Percentiles rank a stretch among this genome's conserved stretches.
Conservation (phyloP, 73 alveolate species). For the Urostyla sp. region DNA sequence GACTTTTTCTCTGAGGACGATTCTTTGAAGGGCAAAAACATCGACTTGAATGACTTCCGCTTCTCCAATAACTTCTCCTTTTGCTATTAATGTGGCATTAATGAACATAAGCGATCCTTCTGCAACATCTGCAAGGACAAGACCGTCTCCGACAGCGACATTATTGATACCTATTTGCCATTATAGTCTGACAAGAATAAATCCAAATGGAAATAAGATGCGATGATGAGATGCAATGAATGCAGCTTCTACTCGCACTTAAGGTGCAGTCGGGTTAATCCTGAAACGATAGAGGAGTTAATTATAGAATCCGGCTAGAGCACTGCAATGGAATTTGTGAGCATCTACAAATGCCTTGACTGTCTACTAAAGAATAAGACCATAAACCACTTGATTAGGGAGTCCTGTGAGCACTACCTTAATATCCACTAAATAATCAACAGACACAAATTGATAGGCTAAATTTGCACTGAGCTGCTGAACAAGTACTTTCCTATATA, state of each 20-base stretch:
- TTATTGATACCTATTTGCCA: background rate
- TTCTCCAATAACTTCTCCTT: constrained; percentile 44
- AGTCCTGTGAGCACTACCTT: constrained; percentile 66
- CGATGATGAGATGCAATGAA: constrained; percentile 28
- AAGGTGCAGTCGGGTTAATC: constrained; percentile 51
- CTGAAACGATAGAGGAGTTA: background rate
- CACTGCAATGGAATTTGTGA: background rate
- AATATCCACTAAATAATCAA: constrained; percentile 67
- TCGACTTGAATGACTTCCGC: constrained; percentile 34
- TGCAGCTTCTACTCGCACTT: constrained; percentile 55
- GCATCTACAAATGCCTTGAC: constrained; percentile 56
- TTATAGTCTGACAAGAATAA: background rate
- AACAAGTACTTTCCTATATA: constrained; percentile 12
- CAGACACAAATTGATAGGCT: constrained; percentile 59
- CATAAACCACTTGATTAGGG: constrained; percentile 54
- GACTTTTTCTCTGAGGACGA: constrained; percentile 36
- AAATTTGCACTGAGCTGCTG: constrained; percentile 35
- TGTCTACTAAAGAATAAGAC: constrained; percentile 52
- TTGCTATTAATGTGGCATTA: constrained; percentile 54
- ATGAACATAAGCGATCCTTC: constrained; percentile 39
- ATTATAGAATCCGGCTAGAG: background rate
- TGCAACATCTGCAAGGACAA: constrained; percentile 60
- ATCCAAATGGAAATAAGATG: background rate
- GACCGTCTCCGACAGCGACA: constrained; percentile 5
- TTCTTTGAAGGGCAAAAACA: constrained; percentile 1